Conservation (phyloP, 768 basidiomycete species). For the Leccinum imitatum region DNA sequence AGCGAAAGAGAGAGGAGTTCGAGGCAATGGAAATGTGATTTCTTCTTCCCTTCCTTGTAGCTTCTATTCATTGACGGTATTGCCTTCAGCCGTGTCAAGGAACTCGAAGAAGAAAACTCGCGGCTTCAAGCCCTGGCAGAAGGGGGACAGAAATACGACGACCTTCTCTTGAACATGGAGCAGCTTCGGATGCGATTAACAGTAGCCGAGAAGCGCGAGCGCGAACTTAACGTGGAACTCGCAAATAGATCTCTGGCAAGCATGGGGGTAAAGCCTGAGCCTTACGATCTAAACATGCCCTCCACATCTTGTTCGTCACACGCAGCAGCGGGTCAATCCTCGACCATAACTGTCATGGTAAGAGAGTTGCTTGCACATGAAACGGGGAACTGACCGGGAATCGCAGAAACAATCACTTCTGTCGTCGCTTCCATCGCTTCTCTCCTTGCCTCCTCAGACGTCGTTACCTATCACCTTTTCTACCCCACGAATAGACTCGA, state of each 20-base stretch:
- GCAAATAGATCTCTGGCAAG: conserved; percentile 39
- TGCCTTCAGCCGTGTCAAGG: conserved; percentile 67
- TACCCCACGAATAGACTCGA: conserved; percentile 43
- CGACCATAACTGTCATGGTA: conserved; percentile 73
- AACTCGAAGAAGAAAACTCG: conserved; percentile 82
- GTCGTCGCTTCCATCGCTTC: conserved; percentile 72
- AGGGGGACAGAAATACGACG: conserved; percentile 37
- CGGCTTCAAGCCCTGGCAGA: conserved; percentile 63
- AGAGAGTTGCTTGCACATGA: conserved; percentile 7
- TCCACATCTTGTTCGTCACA: conserved; percentile 42
- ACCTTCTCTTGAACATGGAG: conserved; percentile 60
- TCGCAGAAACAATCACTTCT: conserved; percentile 62
- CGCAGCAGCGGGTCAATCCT: conserved; percentile 43
- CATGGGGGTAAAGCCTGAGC: conserved; percentile 55
- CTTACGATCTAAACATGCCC: conserved; percentile 50
- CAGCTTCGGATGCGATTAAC: conserved; percentile 64
- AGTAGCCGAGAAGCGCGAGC: conserved; percentile 65
- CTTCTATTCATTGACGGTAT: conserved; percentile 20
- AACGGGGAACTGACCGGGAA: conserved; percentile 17
- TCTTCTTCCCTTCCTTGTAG: conserved; percentile 9
- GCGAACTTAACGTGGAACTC: conserved; percentile 62
- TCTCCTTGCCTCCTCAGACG: conserved; percentile 63
- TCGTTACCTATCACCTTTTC: conserved; percentile 56
- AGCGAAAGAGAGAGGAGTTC: conserved; percentile 90
- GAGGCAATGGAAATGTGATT: conserved; percentile 89